A percentile compares a stretch with the other conserved stretches of the same genome.
These are phyloP conservation scores for Geotrichum australiense DNA, from an alignment of 1,139 yeast species.

Conservation along the genomic window DNA sequence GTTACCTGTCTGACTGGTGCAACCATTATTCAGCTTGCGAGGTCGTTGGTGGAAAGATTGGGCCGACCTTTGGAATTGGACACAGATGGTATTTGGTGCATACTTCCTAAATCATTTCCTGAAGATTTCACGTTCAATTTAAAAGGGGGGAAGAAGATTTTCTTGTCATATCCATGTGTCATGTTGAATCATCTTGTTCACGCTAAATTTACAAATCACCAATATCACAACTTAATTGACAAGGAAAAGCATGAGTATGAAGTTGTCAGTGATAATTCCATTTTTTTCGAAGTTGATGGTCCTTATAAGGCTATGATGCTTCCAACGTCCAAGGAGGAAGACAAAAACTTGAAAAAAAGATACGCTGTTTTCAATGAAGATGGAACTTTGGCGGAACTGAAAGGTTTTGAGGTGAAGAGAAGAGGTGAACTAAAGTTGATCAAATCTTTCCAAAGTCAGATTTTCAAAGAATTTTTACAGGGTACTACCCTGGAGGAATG, in stretches of 20 bases:
- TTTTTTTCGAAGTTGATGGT: slow-evolving; percentile 97
- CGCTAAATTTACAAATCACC: slow-evolving; percentile 84
- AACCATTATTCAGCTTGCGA: slow-evolving; percentile 94
- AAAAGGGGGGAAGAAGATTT: slow-evolving; percentile 69
- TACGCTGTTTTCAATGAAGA: slow-evolving; percentile 96
- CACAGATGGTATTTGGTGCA: slow-evolving; percentile 99
- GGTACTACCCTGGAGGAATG: slow-evolving; percentile 75
- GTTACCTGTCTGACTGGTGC: slow-evolving; percentile 98
- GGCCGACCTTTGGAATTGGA: slow-evolving; percentile 96
- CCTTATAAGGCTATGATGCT: slow-evolving; percentile 96
- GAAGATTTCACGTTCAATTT: slow-evolving; percentile 71
- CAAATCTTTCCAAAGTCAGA: slow-evolving; percentile 91
- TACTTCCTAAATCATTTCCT: slow-evolving; percentile 86
- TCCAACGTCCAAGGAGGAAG: slow-evolving; percentile 97
- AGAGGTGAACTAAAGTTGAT: slow-evolving; percentile 93
- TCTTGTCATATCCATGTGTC: slow-evolving; percentile 88
- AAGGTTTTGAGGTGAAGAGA: slow-evolving; percentile 94
- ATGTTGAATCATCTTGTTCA: slow-evolving; percentile 95
- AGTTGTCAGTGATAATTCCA: slow-evolving; percentile 82
- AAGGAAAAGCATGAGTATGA: slow-evolving; percentile 61
- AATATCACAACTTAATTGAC: slow-evolving; percentile 81
- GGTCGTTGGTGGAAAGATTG: slow-evolving; percentile 83
- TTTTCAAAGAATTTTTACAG: slow-evolving; percentile 82
- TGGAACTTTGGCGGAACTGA: slow-evolving; percentile 88
- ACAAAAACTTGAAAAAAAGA: slow-evolving; percentile 90